Conservation (phyloP, 2,329 filamentous ascomycete species). For the Drechslera avenae region DNA sequence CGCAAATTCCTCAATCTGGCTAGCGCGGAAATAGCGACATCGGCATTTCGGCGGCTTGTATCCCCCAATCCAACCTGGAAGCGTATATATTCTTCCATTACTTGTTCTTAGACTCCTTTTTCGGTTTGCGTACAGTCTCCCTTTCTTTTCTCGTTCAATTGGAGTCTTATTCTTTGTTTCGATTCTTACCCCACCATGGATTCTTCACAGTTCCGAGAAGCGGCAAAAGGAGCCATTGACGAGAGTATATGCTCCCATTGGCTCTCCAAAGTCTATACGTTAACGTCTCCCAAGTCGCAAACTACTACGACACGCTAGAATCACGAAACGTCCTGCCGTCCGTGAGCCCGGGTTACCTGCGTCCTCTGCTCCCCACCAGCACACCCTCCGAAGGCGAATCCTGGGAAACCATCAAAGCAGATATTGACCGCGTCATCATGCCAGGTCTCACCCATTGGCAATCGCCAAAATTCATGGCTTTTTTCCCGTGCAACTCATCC, state of each 20-base stretch:
- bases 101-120: too few relatives aligned
- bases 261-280: too few relatives aligned
- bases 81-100: too few relatives aligned
- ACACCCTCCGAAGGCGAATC: slow-evolving; percentile 70
- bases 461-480: slow-evolving; percentile 90
- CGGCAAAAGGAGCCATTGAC: slow-evolving; percentile 78
- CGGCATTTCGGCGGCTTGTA: slow-evolving; percentile 1
- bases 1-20: not conserved
- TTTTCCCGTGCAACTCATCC: slow-evolving; percentile 82
- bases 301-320: slow-evolving; percentile 79
- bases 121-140: too few relatives aligned
- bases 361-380: slow-evolving; percentile 72
- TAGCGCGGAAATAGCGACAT: slow-evolving; percentile 24
- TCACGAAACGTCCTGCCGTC: slow-evolving; percentile 74
- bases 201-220: slow-evolving; percentile 74
- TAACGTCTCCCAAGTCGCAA: slow-evolving; percentile 65
- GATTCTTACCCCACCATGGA: slow-evolving; percentile 62
- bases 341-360: slow-evolving; percentile 84
- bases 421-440: slow-evolving; percentile 85
- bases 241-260: slow-evolving; percentile 68
- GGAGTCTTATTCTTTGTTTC: not conserved
- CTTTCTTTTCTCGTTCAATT: not conserved
- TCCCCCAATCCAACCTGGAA: too few relatives aligned
- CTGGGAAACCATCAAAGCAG: slow-evolving; percentile 80
- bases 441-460: slow-evolving; percentile 96